Conservation (phyloP, 768 basidiomycete genomes). For the Suillus clintonianus region DNA sequence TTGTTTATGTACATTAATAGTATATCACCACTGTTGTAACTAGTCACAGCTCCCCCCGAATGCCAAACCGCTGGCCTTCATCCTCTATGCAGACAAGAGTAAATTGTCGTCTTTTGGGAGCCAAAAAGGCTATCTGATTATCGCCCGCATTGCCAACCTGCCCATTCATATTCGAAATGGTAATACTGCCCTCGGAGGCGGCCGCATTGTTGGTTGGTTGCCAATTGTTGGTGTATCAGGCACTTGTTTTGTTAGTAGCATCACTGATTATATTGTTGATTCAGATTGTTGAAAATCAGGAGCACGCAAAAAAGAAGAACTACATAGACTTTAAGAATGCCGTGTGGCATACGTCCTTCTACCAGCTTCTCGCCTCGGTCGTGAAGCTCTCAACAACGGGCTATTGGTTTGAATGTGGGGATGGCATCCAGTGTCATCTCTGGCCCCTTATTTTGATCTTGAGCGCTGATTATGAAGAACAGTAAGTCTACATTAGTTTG, state of each 20-base stretch:
- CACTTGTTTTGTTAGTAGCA: neutral
- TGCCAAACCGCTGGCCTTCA: slow-evolving; percentile 31
- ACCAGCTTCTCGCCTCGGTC: slow-evolving; percentile 2
- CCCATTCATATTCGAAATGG: slow-evolving; percentile 35
- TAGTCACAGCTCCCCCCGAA: slow-evolving; percentile 6
- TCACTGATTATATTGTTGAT: neutral
- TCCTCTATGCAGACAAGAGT: slow-evolving; percentile 43
- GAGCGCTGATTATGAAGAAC: slow-evolving; percentile 46
- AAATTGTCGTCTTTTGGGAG: slow-evolving; percentile 40
- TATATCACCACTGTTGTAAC: neutral
- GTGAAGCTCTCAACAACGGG: neutral
- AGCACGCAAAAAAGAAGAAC: neutral
- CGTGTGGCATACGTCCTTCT: slow-evolving; percentile 12
- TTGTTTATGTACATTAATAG: neutral
- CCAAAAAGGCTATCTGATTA: slow-evolving; percentile 38
- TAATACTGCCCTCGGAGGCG: slow-evolving; percentile 31
- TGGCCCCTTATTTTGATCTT: slow-evolving; percentile 35
- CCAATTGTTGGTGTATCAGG: slow-evolving; percentile 33
- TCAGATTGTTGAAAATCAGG: slow-evolving; percentile 6
- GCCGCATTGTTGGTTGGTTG: slow-evolving; percentile 39
- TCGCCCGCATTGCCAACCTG: slow-evolving; percentile 35
- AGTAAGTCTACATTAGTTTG: slow-evolving; percentile 27
- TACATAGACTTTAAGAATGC: slow-evolving; percentile 11
- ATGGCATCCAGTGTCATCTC: slow-evolving; percentile 25
- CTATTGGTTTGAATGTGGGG: slow-evolving; percentile 27